Evolutionary conservation across 139 green algal genomes (phyloP).

Genomic region (Medakamo hakoo): DNA sequence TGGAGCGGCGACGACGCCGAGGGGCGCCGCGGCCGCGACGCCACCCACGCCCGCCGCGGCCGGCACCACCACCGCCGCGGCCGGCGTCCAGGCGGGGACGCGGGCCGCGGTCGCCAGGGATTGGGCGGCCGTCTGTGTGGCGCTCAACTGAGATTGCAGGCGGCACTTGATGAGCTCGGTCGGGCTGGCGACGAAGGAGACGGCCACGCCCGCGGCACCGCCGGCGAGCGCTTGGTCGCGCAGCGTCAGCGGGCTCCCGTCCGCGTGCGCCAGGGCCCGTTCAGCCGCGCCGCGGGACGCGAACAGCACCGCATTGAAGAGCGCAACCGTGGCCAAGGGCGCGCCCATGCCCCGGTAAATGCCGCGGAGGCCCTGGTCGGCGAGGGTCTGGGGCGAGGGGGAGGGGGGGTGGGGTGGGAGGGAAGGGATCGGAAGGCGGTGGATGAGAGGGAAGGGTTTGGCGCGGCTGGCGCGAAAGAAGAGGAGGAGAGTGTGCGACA

Average conservation of each 20-base stretch:
- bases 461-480: too few species aligned
- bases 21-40: neutral
- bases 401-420: neutral
- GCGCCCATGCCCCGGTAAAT: conserved; percentile 58
- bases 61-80: neutral
- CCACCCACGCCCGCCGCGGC: neutral
- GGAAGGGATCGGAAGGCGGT: too few species aligned
- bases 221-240: conserved; percentile 36
- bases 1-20: neutral
- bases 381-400: conserved; percentile 28
- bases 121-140: neutral
- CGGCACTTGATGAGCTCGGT: conserved; percentile 76
- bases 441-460: too few species aligned
- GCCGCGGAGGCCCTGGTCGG: conserved; percentile 28
- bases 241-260: conserved; percentile 28
- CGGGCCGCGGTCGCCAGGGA: neutral
- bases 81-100: too few species aligned
- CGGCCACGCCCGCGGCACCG: conserved; percentile 34
- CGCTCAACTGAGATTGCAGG: conserved; percentile 37
- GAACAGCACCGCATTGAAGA: conserved; percentile 69
- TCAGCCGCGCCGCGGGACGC: conserved; percentile 41
- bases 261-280: conserved; percentile 30
- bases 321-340: conserved; percentile 56
- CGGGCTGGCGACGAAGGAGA: conserved; percentile 50
- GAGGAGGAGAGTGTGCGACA: too few species aligned